Evolutionary conservation across 176 grass and related monocot genomes (phyloP), one percentile per base, ranked within the genome.

Genomic region (Triticum monococcum): DNA sequence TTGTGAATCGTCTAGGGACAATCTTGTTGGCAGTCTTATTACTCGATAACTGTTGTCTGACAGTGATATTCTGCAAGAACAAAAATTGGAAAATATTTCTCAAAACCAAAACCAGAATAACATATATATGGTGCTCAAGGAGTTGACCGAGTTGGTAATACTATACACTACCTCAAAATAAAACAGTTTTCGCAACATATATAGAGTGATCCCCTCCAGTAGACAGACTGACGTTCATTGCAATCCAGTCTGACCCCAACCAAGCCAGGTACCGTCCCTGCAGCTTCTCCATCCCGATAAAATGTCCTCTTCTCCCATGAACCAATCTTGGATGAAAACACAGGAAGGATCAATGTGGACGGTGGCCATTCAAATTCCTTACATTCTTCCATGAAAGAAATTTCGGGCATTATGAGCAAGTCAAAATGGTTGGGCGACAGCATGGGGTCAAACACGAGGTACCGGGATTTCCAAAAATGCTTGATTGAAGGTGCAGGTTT

Each of bases 251-350:
- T 1, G n/a, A 25, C 75, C 8, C 5, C 3, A n/a, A 75, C 36
- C 69, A 75, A 32, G 5, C 10, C 56, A 75, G 70, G 69, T 31
- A 75, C 1, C 70, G 0, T 75, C 25, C 56, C 71, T 64, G 38
- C 57, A 35, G 59, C 72, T 20, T 36, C 82, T 17, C 57, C 71
- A 12, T 84, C 59, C 24, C 38, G 25, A 18, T 0, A 1, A 24
- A 84, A 84, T 65, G 38, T 4, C 59, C 25, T 50, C 9, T 84
- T 59, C 38, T 76, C 82, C 82, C 82, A 84, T 3, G 38, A 84
- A 64, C 57, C 32, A 50, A 12, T 48, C 37, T 64, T 76, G 7
- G 83, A 54, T 52, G 83, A 85, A 52, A 75, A 75, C 36, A 84
- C 70, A 46, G 82, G 7, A 64, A 84, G 56, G 37, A 46, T 75